Evolutionary conservation across 768 basidiomycete genomes (phyloP).

Genomic region (Hirschioporus abietinus): DNA sequence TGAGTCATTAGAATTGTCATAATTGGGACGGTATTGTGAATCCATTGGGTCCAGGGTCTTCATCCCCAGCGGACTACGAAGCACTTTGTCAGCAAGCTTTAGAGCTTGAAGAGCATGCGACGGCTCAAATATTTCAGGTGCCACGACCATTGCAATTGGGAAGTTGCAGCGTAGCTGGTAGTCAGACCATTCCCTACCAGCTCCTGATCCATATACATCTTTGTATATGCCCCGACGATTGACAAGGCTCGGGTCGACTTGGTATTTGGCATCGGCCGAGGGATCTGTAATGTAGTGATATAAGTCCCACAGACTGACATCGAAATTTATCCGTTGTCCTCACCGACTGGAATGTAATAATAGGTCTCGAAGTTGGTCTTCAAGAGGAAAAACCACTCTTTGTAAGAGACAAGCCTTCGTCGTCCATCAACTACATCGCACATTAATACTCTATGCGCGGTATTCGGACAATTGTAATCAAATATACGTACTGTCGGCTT

Average conservation of each 20-base stretch:
- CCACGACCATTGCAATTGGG: conserved; percentile 94
- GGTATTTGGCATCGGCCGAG: conserved; percentile 63
- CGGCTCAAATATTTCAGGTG: conserved; percentile 88
- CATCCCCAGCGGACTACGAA: conserved; percentile 92
- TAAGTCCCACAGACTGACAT: not conserved
- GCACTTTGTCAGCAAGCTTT: conserved; percentile 68
- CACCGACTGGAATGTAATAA: conserved; percentile 85
- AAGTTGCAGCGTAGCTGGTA: conserved; percentile 94
- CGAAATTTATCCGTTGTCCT: conserved; percentile 18
- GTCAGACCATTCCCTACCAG: conserved; percentile 90
- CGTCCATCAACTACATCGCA: conserved; percentile 57
- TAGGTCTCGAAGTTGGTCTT: conserved; percentile 83
- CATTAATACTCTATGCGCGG: conserved; percentile 6
- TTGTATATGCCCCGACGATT: conserved; percentile 97
- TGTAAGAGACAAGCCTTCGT: conserved; percentile 71
- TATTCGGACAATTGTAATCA: conserved; percentile 2
- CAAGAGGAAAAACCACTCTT: conserved; percentile 84
- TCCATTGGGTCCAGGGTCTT: conserved; percentile 90
- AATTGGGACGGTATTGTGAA: conserved; percentile 82
- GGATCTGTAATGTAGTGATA: conserved; percentile 44
- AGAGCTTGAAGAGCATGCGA: conserved; percentile 76
- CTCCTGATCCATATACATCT: conserved; percentile 89
- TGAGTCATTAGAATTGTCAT: conserved; percentile 93
- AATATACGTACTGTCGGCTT: conserved; percentile 61
- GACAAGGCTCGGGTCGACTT: conserved; percentile 62